Percentiles rank a stretch among this genome's conserved stretches.
These are phyloP conservation scores for Fusarium nygamai DNA, from an alignment of 2,329 filamentous ascomycete species.

Conservation along the genomic window DNA sequence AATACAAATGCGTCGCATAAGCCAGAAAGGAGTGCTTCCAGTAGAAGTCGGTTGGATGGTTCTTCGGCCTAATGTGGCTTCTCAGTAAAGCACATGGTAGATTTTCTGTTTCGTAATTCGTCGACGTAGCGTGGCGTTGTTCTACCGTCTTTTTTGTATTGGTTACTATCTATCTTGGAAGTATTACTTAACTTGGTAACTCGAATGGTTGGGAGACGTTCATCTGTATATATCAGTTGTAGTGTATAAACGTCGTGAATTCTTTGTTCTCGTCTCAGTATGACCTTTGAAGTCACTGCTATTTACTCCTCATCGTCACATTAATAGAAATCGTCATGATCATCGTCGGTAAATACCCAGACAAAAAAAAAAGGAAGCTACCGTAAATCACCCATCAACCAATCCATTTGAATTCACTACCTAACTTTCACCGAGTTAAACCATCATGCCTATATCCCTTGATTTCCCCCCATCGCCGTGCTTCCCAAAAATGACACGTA, in stretches of 20 bases:
- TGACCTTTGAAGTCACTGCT: background rate
- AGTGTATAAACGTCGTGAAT: slow-evolving; percentile 25
- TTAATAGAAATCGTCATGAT: background rate
- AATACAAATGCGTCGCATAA: background rate
- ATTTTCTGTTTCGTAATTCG: slow-evolving; percentile 21
- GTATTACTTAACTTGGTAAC: background rate
- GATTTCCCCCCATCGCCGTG: slow-evolving; percentile 39
- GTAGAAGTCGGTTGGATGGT: background rate
- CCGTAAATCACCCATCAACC: slow-evolving; percentile 29
- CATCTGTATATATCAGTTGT: slow-evolving; percentile 17
- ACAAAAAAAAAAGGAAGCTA: background rate
- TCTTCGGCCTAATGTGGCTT: background rate
- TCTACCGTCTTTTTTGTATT: slow-evolving; percentile 18
- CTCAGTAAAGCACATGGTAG: background rate
- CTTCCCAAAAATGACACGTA: slow-evolving; percentile 37
- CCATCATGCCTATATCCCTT: slow-evolving; percentile 40
- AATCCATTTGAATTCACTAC: slow-evolving; percentile 39
- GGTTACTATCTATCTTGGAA: slow-evolving; percentile 7
- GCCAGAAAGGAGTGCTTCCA: slow-evolving; percentile 6
- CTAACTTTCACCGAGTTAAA: slow-evolving; percentile 39
- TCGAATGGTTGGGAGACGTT: background rate
- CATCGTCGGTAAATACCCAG: background rate
- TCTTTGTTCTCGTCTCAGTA: background rate
- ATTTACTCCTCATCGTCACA: background rate
- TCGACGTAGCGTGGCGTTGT: slow-evolving; percentile 36